Base-by-base conservation (phyloP, 306 rosid genomes). In the Astragalus glycyphyllos region DNA sequence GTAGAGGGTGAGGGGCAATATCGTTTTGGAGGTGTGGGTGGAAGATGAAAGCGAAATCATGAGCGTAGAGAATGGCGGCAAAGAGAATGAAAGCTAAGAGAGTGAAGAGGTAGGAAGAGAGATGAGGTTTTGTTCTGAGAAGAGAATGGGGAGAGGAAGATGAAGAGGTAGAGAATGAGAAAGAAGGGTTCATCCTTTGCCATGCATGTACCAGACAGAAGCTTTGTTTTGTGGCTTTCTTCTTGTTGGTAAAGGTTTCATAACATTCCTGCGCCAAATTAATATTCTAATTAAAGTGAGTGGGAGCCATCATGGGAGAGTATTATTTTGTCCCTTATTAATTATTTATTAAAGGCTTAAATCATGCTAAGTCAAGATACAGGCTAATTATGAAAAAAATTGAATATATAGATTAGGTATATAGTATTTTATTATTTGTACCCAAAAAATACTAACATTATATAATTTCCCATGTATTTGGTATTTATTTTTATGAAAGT, bases 1-100 rank as follows among this genome's bases (percentile, higher is more conserved):
- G 73, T 45, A 61, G 12, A 12, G 63, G 44, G 76, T 17, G 68
- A 3, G 72, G 73, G 80, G 42, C 34, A 74, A 45, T 11, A 2
- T 62, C 20, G 11, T 41, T 17, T 42, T 84, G 83, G 26, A 74
- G 81, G 9, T 88, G 88, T 23, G 74, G 86, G 23, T 72, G 48
- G 69, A 89, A 90, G 80, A 87, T 51, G 82, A 86, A 89, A 74
- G 70, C 7, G 80, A 89, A 71, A 64, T 86, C 84, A 61, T 79
- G 89, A 53, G 87, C 83, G 47, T 84, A 83, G 87, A 90, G 83
- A 59, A 87, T 13, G 59, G 86, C 48, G 71, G 83, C 88, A 69
- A 94, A 87, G 85, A 94, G 74, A 38, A 90, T 84, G 90, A 89
- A 87, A 41, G 80, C 78, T n/a, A 93, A 58, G 15, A 93, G 65